These are phyloP conservation scores for Hypoxylon sp. DNA, from an alignment of 2,329 filamentous ascomycete genomes.

Conservation along the genomic window DNA sequence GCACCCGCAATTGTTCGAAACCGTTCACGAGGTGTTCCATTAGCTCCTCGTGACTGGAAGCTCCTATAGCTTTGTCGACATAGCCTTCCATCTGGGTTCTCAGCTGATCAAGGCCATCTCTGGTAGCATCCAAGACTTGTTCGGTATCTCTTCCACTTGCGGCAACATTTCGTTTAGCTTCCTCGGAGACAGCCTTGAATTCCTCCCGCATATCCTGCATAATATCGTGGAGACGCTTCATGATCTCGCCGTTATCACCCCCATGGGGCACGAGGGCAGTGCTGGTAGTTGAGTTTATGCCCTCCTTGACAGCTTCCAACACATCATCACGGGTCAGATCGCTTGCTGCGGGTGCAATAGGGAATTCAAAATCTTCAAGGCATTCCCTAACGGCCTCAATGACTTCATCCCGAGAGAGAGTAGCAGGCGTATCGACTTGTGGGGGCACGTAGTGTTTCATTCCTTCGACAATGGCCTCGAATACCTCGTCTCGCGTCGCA, in stretches of 20 bases:
- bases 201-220: slow-evolving; percentile 72
- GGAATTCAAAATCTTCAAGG: slow-evolving; percentile 86
- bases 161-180: slow-evolving; percentile 82
- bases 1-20: slow-evolving; percentile 79
- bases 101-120: slow-evolving; percentile 83
- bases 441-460: slow-evolving; percentile 86
- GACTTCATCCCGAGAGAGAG: slow-evolving; percentile 85
- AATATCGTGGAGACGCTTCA: slow-evolving; percentile 75
- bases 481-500: slow-evolving; percentile 86
- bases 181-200: slow-evolving; percentile 72
- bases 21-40: slow-evolving; percentile 76
- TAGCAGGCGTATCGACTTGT: slow-evolving; percentile 75
- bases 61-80: slow-evolving; percentile 78
- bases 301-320: slow-evolving; percentile 74
- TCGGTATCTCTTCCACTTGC: slow-evolving; percentile 87
- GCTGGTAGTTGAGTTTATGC: slow-evolving; percentile 61
- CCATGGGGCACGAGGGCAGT: slow-evolving; percentile 60
- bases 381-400: slow-evolving; percentile 88
- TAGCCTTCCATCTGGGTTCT: slow-evolving; percentile 85
- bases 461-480: slow-evolving; percentile 87
- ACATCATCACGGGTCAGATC: slow-evolving; percentile 75
- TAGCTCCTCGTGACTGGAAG: slow-evolving; percentile 82
- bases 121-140: slow-evolving; percentile 88
- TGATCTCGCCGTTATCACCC: slow-evolving; percentile 65
- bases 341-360: slow-evolving; percentile 69